Evolutionary conservation across 257 asterid genomes (phyloP).

Genomic region (Primulina huaijiensis): DNA sequence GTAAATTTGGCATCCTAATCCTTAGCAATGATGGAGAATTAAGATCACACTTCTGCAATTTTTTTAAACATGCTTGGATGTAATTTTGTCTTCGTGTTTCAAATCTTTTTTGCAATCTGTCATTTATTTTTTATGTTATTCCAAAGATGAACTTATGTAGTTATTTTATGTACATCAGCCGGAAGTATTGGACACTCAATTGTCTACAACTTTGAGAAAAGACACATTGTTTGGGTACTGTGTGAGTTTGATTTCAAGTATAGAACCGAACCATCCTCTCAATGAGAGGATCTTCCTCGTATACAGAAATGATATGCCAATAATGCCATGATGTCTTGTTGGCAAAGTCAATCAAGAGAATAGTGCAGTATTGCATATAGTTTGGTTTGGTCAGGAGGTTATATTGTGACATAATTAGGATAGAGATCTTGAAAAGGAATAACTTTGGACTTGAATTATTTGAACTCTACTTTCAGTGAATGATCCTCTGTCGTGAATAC

Average conservation of each 20-base stretch:
- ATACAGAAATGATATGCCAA: constrained; percentile 10
- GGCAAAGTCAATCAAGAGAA: not conserved
- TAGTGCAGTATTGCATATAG: not conserved
- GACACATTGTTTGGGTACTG: not conserved
- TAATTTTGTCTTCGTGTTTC: not conserved
- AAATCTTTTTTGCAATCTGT: no score
- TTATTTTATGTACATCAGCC: not conserved
- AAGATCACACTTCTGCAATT: not conserved
- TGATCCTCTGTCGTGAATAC: not conserved
- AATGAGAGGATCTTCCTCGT: constrained; percentile 2
- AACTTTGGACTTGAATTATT: constrained; percentile 1
- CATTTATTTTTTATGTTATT: not conserved
- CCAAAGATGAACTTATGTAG: not conserved
- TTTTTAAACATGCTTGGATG: not conserved
- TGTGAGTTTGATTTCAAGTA: not conserved
- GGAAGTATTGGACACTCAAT: not conserved
- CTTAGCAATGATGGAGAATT: constrained; percentile 14
- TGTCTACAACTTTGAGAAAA: not conserved
- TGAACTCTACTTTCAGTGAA: constrained; percentile 4
- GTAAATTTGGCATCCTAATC: constrained; percentile 1
- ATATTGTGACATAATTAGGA: not conserved
- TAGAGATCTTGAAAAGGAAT: constrained; percentile 1
- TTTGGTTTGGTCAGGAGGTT: not conserved
- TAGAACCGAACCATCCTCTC: constrained; percentile 12
- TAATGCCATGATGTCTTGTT: not conserved